A percentile compares a stretch with the other conserved stretches of the same genome.
Evolutionary conservation across 2,329 filamentous ascomycete species (phyloP).

Genomic region (Colletotrichum tropicale): DNA sequence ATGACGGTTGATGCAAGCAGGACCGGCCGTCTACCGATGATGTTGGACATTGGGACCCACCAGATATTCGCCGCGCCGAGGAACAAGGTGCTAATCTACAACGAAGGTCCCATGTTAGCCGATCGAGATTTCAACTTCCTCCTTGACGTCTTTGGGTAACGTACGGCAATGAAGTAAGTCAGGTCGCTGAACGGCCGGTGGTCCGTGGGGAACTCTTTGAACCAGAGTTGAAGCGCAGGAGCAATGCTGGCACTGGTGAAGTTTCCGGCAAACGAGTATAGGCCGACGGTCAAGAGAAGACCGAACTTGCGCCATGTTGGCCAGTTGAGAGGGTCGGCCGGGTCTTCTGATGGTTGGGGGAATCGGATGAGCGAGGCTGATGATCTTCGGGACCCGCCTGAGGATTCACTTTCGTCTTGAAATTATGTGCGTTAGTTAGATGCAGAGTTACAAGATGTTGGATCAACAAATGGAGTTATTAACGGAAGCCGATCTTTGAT

Average conservation of each 20-base stretch:
- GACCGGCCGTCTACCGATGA: conserved; percentile 34
- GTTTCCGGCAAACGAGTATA: conserved; percentile 39
- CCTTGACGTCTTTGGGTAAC: not conserved
- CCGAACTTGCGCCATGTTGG: conserved; percentile 33
- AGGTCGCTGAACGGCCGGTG: conserved; percentile 27
- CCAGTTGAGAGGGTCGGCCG: conserved; percentile 41
- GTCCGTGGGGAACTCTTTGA: conserved; percentile 29
- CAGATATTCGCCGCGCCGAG: conserved; percentile 37
- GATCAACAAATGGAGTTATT: not conserved
- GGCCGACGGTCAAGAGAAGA: conserved; percentile 28
- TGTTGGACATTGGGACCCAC: conserved; percentile 41
- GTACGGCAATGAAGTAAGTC: conserved; percentile 31
- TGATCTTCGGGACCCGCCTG: not conserved
- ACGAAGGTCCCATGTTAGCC: not conserved
- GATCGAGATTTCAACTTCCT: not conserved
- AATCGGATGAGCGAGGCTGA: conserved; percentile 19
- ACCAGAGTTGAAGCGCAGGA: conserved; percentile 35
- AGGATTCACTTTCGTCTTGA: not conserved
- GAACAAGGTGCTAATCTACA: conserved; percentile 35
- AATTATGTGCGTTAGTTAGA: accelerated
- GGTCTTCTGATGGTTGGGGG: conserved; percentile 31
- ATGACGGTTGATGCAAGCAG: conserved; percentile 33
- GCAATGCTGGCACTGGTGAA: conserved; percentile 35
- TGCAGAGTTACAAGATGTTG: too few species aligned
- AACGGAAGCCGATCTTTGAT: not conserved